phyloP scores from a whole-genome alignment of 192 early-diverging fungal genomes.

The Linnemannia exigua region DNA sequence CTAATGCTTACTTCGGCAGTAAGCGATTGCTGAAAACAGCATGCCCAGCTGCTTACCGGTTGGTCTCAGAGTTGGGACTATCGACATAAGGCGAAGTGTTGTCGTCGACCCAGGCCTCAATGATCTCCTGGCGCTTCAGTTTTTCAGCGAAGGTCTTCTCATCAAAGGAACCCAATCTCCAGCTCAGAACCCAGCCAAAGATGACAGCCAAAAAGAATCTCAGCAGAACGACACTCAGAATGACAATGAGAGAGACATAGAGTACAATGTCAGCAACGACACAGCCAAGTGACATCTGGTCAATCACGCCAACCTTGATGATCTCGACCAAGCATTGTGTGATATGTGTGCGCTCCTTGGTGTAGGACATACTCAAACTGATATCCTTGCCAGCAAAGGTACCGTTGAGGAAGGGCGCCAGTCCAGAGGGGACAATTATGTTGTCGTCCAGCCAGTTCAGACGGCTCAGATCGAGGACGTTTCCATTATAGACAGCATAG shows the following conservation, averaged over 20 bases:
- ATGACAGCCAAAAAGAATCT: slow-evolving; percentile 83
- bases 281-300: slow-evolving; percentile 85
- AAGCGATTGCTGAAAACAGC: too few relatives aligned
- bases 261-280: slow-evolving; percentile 85
- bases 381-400: slow-evolving; percentile 65
- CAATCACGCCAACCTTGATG: slow-evolving; percentile 85
- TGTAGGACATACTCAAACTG: slow-evolving; percentile 60
- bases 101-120: slow-evolving; percentile 56
- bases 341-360: slow-evolving; percentile 64
- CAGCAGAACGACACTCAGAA: slow-evolving; percentile 72
- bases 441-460: slow-evolving; percentile 71
- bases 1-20: too few relatives aligned
- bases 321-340: slow-evolving; percentile 84
- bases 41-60: slow-evolving; percentile 34
- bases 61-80: slow-evolving; percentile 42
- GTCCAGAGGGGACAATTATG: slow-evolving; percentile 61
- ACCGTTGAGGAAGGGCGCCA: slow-evolving; percentile 59
- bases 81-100: slow-evolving; percentile 54
- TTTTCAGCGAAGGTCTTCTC: slow-evolving; percentile 70
- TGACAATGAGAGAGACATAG: slow-evolving; percentile 82
- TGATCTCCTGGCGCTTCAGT: slow-evolving; percentile 56
- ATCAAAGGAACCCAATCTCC: slow-evolving; percentile 82
- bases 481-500: slow-evolving; percentile 81
- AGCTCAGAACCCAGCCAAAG: slow-evolving; percentile 88
- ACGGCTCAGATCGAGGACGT: slow-evolving; percentile 79